phyloP scores from a whole-genome alignment of 1,284 basidiomycete species.

The Wolfiporia cocos region DNA sequence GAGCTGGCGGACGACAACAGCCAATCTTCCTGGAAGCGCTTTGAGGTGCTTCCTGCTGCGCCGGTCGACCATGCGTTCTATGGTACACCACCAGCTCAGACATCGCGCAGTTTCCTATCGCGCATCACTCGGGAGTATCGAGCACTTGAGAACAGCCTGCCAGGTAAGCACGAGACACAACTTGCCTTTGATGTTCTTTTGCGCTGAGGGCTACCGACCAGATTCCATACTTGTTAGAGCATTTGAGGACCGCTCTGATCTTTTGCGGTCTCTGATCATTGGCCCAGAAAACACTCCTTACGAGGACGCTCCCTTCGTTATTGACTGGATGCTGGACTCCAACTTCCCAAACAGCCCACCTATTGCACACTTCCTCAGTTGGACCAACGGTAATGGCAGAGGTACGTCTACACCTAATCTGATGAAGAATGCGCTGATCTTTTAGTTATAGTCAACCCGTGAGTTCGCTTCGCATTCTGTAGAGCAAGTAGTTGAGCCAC shows the following conservation, averaged over 20 bases:
- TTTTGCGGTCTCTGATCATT: slow-evolving; percentile 85
- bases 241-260: slow-evolving; percentile 80
- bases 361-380: slow-evolving; percentile 85
- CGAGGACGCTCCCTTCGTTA: slow-evolving; percentile 89
- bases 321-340: slow-evolving; percentile 89
- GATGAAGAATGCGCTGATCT: neutral
- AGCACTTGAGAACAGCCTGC: slow-evolving; percentile 72
- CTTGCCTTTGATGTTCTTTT: slow-evolving; percentile 5
- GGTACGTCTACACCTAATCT: slow-evolving; percentile 37
- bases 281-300: slow-evolving; percentile 93
- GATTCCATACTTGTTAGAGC: slow-evolving; percentile 70
- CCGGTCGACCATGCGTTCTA: slow-evolving; percentile 81
- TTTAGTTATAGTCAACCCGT: slow-evolving; percentile 61
- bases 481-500: too few species aligned
- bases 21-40: slow-evolving; percentile 61
- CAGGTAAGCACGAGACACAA: slow-evolving; percentile 60
- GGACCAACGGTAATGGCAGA: slow-evolving; percentile 91
- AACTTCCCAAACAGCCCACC: slow-evolving; percentile 87
- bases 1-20: slow-evolving; percentile 14
- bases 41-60: slow-evolving; percentile 69
- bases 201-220: slow-evolving; percentile 16
- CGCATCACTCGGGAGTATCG: slow-evolving; percentile 82
- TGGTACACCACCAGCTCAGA: slow-evolving; percentile 50
- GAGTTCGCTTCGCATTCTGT: slow-evolving; percentile 24
- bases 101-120: slow-evolving; percentile 67